Percentiles rank a stretch among this genome's conserved stretches.
These are phyloP conservation scores for Umbelopsis sp. DNA, from an alignment of 192 early-diverging fungal species.

Conservation along the genomic window DNA sequence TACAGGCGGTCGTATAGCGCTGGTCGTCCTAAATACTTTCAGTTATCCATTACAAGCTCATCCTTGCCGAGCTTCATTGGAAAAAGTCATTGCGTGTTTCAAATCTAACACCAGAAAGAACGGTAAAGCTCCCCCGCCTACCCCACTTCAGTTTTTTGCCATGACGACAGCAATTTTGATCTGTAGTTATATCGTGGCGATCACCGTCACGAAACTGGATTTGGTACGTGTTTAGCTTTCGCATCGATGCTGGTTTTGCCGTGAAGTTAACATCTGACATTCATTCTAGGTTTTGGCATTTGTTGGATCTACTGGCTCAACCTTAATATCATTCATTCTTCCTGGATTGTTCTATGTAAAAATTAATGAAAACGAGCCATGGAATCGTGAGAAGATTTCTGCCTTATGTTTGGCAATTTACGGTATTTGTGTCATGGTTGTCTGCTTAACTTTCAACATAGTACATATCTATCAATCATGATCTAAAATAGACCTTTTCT, in stretches of 20 bases:
- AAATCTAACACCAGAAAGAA: neutral
- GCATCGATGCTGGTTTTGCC: neutral
- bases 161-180: conserved; percentile 68
- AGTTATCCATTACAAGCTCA: conserved; percentile 90
- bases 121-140: conserved; percentile 28
- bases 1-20: conserved; percentile 78
- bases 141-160: conserved; percentile 48
- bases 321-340: conserved; percentile 89
- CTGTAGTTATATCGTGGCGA: conserved; percentile 66
- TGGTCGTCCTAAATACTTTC: conserved; percentile 83
- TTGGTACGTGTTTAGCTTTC: conserved; percentile 41
- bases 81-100: conserved; percentile 62
- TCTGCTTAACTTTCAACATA: conserved; percentile 67
- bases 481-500: conserved; percentile 1
- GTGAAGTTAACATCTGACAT: conserved; percentile 34
- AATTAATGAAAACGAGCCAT: conserved; percentile 55
- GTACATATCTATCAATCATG: conserved; percentile 28
- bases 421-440: conserved; percentile 72
- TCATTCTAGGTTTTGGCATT: conserved; percentile 54
- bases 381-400: conserved; percentile 62
- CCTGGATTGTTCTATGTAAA: conserved; percentile 90
- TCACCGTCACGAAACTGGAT: conserved; percentile 70
- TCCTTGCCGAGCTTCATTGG: conserved; percentile 79
- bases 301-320: conserved; percentile 94
- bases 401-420: conserved; percentile 60